Evolutionary conservation across 306 rosid species (phyloP), one percentile per base, ranked within the genome.

Genomic region (Trifolium subterraneum): DNA sequence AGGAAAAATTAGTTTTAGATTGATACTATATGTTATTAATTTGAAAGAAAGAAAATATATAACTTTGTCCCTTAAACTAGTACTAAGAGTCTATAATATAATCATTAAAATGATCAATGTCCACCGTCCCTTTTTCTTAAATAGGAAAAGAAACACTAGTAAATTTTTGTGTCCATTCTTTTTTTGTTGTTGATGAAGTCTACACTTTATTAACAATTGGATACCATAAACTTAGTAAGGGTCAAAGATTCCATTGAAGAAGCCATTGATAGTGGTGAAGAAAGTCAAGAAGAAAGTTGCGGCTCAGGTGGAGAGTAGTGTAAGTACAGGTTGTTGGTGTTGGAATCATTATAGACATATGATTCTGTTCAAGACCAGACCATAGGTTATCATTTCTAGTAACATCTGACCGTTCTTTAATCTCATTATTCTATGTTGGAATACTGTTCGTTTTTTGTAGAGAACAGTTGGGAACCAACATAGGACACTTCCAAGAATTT

Each of bases 301-400:
- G 22, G 79, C 50, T 10, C n/a, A 47, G 31, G 87, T 82, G 10
- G 92, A 88, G 48, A 88, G 48, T 79, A 36, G 33, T 29, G 33
- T 29, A 29, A 29, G 33, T 91, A 69, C 82, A 89, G 67, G 96
- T 89, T 68, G 60, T 88, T 50, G 97, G 97, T 68, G 60, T 88
- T 50, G 97, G 97, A 73, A 76, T 93, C 71, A 89, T 91, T 68
- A 80, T 36, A 36, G 92, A 50, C 89, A 86, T 54, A 16, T 18
- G 80, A 86, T 91, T 84, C 52, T 93, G 79, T 89, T 93, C 89
- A 93, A 91, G 81, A 86, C 79, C 70, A 86, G 90, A 81, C 98
- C 98, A 2, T 88, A 81, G 79, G 96, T 89, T 76, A 81, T 91
- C 39, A 93, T 93, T 80, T 91, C 96, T 65, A 88, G 96, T 85